phyloP scores from a whole-genome alignment of 106 monocot species.

The Posidonia australis region DNA sequence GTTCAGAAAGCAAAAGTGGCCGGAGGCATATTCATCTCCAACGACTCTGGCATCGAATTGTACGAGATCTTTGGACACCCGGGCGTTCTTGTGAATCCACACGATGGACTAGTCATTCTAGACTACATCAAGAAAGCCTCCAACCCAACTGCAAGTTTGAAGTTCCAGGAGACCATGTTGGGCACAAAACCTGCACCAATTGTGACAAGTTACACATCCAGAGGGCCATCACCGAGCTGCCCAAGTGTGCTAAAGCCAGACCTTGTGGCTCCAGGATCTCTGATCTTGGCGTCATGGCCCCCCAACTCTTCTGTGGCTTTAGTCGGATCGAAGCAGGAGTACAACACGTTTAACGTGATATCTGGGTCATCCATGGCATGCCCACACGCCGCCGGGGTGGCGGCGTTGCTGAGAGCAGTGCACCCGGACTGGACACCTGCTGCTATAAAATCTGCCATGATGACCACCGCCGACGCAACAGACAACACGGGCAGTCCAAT shows the following conservation, averaged over 20 bases:
- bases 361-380: slow-evolving; percentile 70
- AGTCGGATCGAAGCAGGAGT: slow-evolving; percentile 4
- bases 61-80: slow-evolving; percentile 21
- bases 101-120: slow-evolving; percentile 17
- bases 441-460: slow-evolving; percentile 62
- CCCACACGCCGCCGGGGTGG: slow-evolving; percentile 54
- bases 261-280: slow-evolving; percentile 48
- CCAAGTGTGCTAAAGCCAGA: slow-evolving; percentile 62
- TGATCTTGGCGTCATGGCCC: slow-evolving; percentile 41
- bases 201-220: slow-evolving; percentile 38
- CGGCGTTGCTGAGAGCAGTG: slow-evolving; percentile 37
- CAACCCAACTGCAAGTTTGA: slow-evolving; percentile 23
- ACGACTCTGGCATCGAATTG: background rate
- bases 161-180: slow-evolving; percentile 33
- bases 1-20: slow-evolving; percentile 6
- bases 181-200: slow-evolving; percentile 37
- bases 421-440: slow-evolving; percentile 58
- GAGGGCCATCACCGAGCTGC: slow-evolving; percentile 45
- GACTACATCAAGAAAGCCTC: slow-evolving; percentile 17
- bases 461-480: slow-evolving; percentile 41
- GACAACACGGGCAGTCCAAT: slow-evolving; percentile 42
- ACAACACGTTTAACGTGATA: slow-evolving; percentile 13
- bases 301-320: background rate
- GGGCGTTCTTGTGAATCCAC: slow-evolving; percentile 13
- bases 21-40: slow-evolving; percentile 32